Percentiles rank a stretch among this genome's conserved stretches.
Conservation (phyloP, 768 basidiomycete species). For the Lactarius vividus region DNA sequence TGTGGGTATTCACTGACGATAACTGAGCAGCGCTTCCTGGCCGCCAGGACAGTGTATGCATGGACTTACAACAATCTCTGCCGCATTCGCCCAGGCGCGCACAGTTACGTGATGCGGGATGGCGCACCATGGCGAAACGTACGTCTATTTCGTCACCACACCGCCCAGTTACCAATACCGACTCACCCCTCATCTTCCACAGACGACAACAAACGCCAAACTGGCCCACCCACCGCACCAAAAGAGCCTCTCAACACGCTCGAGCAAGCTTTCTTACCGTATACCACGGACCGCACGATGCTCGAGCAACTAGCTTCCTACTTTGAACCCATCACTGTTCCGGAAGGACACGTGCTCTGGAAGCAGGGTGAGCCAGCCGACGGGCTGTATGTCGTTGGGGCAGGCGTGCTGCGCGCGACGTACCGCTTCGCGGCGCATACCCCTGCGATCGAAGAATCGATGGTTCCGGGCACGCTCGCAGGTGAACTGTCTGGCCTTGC, state of each 20-base stretch:
- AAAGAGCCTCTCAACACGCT: slow-evolving; percentile 63
- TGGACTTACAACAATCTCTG: slow-evolving; percentile 20
- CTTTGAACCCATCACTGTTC: slow-evolving; percentile 59
- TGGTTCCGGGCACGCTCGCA: slow-evolving; percentile 91
- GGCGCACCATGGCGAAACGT: slow-evolving; percentile 24
- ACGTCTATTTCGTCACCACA: background rate
- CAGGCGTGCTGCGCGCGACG: slow-evolving; percentile 78
- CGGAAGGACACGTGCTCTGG: slow-evolving; percentile 69
- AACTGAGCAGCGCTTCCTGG: slow-evolving; percentile 23
- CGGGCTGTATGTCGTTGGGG: slow-evolving; percentile 86
- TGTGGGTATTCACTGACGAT: background rate
- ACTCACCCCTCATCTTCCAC: background rate
- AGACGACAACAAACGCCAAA: slow-evolving; percentile 21
- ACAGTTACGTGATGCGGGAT: slow-evolving; percentile 26
- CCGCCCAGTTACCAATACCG: background rate
- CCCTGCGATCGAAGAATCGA: slow-evolving; percentile 75
- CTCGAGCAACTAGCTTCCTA: slow-evolving; percentile 67
- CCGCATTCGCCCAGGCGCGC: slow-evolving; percentile 25
- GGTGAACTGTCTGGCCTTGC: slow-evolving; percentile 89
- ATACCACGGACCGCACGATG: slow-evolving; percentile 53
- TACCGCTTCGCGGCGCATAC: slow-evolving; percentile 73
- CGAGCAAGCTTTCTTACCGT: slow-evolving; percentile 75
- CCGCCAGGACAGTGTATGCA: slow-evolving; percentile 14
- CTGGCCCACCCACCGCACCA: background rate
- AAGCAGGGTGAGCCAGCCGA: slow-evolving; percentile 70